Evolutionary conservation across 2,329 filamentous ascomycete genomes (phyloP).

Genomic region (Fusarium piperis): DNA sequence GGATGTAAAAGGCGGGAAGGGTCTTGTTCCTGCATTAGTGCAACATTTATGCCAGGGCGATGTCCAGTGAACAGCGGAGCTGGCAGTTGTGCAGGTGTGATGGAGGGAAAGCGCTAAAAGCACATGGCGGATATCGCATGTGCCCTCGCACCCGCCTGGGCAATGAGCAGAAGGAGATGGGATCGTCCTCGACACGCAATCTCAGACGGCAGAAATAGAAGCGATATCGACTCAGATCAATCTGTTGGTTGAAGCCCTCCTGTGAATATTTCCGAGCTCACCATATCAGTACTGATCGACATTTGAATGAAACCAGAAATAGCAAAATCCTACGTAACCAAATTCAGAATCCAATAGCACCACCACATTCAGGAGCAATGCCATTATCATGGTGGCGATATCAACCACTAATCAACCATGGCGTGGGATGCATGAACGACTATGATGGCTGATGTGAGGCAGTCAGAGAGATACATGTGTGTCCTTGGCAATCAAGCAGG

Average conservation of each 20-base stretch:
- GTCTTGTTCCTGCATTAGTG: constrained; percentile 44
- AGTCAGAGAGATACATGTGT: neutral
- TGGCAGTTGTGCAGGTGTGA: constrained; percentile 17
- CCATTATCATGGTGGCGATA: neutral
- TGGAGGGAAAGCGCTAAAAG: neutral
- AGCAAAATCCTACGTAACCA: neutral
- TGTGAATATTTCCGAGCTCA: neutral
- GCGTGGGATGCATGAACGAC: neutral
- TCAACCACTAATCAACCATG: neutral
- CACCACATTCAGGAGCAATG: neutral
- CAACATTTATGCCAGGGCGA: constrained; percentile 29
- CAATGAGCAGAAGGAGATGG: neutral
- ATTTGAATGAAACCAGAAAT: neutral
- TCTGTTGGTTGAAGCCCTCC: neutral
- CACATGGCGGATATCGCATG: neutral
- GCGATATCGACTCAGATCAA: neutral
- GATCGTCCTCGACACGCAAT: constrained; percentile 7
- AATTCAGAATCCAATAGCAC: neutral
- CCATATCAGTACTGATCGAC: neutral
- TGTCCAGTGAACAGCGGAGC: constrained; percentile 8
- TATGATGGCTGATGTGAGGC: neutral
- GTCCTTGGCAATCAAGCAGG: neutral
- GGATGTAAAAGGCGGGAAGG: constrained; percentile 24
- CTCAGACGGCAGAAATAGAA: neutral
- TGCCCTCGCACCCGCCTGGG: neutral